Evolutionary conservation across 441 rosid genomes (phyloP).

Genomic region (California macrophylla): DNA sequence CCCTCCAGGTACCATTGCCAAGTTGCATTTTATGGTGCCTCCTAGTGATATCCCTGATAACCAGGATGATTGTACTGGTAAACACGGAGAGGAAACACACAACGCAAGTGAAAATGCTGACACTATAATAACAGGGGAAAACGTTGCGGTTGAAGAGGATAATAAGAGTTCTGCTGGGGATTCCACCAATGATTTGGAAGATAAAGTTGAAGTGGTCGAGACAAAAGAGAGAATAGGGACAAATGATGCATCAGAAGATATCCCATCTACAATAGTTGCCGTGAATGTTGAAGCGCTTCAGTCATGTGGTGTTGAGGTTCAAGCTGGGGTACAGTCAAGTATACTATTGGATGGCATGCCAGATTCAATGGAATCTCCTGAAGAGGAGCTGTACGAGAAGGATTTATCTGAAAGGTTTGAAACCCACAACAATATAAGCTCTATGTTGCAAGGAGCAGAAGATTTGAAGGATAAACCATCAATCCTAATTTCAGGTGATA

Average conservation of each 20-base stretch:
- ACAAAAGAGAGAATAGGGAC: slow-evolving; percentile 32
- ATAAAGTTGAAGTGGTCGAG: slow-evolving; percentile 29
- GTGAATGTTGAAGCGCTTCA: slow-evolving; percentile 25
- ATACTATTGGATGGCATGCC: slow-evolving; percentile 27
- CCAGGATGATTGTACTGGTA: slow-evolving; percentile 29
- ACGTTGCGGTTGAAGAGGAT: slow-evolving; percentile 24
- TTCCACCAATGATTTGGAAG: slow-evolving; percentile 20
- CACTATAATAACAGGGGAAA: slow-evolving; percentile 19
- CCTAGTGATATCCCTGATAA: slow-evolving; percentile 27
- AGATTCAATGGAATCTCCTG: slow-evolving; percentile 34
- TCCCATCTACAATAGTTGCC: slow-evolving; percentile 23
- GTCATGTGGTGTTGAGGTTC: slow-evolving; percentile 31
- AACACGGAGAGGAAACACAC: slow-evolving; percentile 28
- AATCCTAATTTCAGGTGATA: slow-evolving; percentile 36
- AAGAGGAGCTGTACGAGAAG: slow-evolving; percentile 27
- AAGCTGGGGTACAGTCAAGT: slow-evolving; percentile 32
- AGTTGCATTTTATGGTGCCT: slow-evolving; percentile 62
- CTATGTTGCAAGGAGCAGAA: slow-evolving; percentile 23
- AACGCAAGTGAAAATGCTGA: slow-evolving; percentile 33
- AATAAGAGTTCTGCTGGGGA: slow-evolving; percentile 25
- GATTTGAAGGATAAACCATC: slow-evolving; percentile 39
- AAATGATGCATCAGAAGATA: slow-evolving; percentile 31
- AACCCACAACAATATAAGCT: slow-evolving; percentile 25
- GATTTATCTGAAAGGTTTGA: slow-evolving; percentile 27
- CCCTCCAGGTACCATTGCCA: slow-evolving; percentile 91